Base-by-base conservation (phyloP, 2,329 filamentous ascomycete genomes). In the Venturia asperata region DNA sequence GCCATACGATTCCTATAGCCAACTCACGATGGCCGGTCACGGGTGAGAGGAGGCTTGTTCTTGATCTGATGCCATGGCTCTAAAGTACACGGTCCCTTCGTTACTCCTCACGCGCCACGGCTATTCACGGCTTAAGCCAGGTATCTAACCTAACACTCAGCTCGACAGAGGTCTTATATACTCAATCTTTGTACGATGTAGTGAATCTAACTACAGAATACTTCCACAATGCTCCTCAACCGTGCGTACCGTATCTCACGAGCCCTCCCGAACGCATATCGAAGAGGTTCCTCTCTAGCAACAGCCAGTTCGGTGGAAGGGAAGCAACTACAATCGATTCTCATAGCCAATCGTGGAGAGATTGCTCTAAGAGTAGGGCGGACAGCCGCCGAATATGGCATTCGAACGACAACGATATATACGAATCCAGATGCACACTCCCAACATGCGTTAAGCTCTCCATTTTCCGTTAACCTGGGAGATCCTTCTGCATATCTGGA, bases 261-360 rank as follows among this genome's bases (percentile, higher is more conserved):
- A 42, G 17, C 19, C n/a, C 15, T 61, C 10, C 39, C 60, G 11
- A 34, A 34, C 11, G 37, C 39, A 45, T 61, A 45, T 17, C 60
- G 60, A 61, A 61, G 39, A 41, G 60, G 37, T n/a, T 61, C 58
- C n/a, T 61, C 60, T 19, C 24, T 61, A 19, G 21, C 60, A 42
- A 42, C 60, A 43, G 41, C 63, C 27, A 64, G 15, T 19, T 39
- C 64, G 17, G 55, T 11, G 11, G 39, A 64, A 39, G 27, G 60
- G 30, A 80, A 75, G 64, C 71, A 80, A n/a, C 71, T 84, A 63
- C 87, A 86, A 65, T 96, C 92, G 10, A 89, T 97, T 52, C 83
- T 99, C 30, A 97, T 99, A 74, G 94, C 94, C 64, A 99, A 99
- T 75, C 88, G 94, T 70, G 94, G 94, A 71, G 94, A 99, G 78